Conservation (phyloP, 768 basidiomycete genomes). For the Aureoboletus auriporus region DNA sequence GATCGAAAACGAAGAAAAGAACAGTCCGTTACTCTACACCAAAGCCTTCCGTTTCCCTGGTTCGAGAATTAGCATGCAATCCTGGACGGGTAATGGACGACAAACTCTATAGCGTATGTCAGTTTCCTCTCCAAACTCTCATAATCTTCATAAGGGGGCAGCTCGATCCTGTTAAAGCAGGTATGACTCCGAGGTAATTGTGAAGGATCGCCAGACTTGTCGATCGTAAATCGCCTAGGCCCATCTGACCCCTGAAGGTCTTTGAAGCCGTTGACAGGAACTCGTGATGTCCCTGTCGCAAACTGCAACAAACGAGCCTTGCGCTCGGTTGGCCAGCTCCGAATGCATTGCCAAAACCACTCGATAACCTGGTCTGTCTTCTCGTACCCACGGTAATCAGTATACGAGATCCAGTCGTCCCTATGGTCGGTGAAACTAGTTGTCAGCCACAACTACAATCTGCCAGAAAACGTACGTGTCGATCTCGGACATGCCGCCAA, state of each 20-base stretch:
- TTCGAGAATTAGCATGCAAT: slow-evolving; percentile 7
- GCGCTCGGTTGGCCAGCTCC: slow-evolving; percentile 85
- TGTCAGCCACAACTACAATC: neutral
- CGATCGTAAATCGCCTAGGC: slow-evolving; percentile 89
- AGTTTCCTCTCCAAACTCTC: slow-evolving; percentile 84
- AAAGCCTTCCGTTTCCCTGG: slow-evolving; percentile 76
- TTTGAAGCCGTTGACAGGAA: slow-evolving; percentile 92
- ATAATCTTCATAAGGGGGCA: slow-evolving; percentile 88
- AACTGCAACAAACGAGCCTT: slow-evolving; percentile 87
- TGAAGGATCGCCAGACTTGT: slow-evolving; percentile 87
- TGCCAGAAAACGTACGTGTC: slow-evolving; percentile 55
- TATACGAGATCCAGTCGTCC: slow-evolving; percentile 93
- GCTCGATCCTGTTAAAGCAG: slow-evolving; percentile 87
- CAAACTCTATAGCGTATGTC: slow-evolving; percentile 78
- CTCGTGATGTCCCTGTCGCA: slow-evolving; percentile 80
- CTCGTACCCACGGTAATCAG: slow-evolving; percentile 86
- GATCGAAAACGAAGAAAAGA: slow-evolving; percentile 6
- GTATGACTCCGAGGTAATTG: slow-evolving; percentile 90
- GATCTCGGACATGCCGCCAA: slow-evolving; percentile 91
- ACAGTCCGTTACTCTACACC: slow-evolving; percentile 47
- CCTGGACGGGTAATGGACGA: slow-evolving; percentile 9
- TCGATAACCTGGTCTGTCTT: slow-evolving; percentile 86
- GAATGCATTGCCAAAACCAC: slow-evolving; percentile 95
- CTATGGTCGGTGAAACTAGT: slow-evolving; percentile 28
- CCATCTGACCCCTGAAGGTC: slow-evolving; percentile 93